Evolutionary conservation across 2,329 filamentous ascomycete genomes (phyloP).

Genomic region (Ampelomyces quisqualis): DNA sequence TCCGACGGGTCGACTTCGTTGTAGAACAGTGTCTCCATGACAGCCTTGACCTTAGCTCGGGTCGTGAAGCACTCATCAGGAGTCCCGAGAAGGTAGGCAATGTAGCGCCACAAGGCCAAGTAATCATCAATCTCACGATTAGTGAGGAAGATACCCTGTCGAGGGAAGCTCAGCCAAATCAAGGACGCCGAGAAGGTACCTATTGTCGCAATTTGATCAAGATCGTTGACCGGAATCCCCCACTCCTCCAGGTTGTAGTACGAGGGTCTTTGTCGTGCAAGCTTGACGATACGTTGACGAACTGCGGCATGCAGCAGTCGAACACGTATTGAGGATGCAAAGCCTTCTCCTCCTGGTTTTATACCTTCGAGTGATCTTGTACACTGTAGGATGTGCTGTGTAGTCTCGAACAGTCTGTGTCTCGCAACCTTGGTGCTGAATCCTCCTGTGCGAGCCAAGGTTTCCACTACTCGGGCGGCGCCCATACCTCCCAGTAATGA

Average conservation of each 20-base stretch:
- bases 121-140: slow-evolving; percentile 67
- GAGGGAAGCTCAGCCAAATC: slow-evolving; percentile 68
- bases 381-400: slow-evolving; percentile 73
- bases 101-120: slow-evolving; percentile 73
- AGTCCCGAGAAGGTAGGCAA: slow-evolving; percentile 70
- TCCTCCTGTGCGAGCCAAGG: slow-evolving; percentile 70
- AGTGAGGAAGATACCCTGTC: slow-evolving; percentile 69
- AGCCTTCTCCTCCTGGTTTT: slow-evolving; percentile 67
- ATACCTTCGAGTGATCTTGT: slow-evolving; percentile 65
- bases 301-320: slow-evolving; percentile 69
- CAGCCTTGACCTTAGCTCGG: slow-evolving; percentile 56
- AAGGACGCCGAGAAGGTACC: slow-evolving; percentile 67
- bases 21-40: slow-evolving; percentile 68
- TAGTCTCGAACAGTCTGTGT: slow-evolving; percentile 69
- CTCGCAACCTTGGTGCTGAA: slow-evolving; percentile 69
- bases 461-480: slow-evolving; percentile 71
- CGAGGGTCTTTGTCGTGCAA: slow-evolving; percentile 56
- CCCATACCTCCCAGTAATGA: slow-evolving; percentile 71
- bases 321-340: slow-evolving; percentile 65
- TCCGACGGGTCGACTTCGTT: slow-evolving; percentile 66
- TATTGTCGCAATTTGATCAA: slow-evolving; percentile 73
- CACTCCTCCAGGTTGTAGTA: slow-evolving; percentile 63
- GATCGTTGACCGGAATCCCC: slow-evolving; percentile 72
- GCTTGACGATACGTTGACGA: slow-evolving; percentile 62
- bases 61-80: slow-evolving; percentile 63